phyloP scores from a whole-genome alignment of 2,329 filamentous ascomycete species.

The Fusarium sp. region DNA sequence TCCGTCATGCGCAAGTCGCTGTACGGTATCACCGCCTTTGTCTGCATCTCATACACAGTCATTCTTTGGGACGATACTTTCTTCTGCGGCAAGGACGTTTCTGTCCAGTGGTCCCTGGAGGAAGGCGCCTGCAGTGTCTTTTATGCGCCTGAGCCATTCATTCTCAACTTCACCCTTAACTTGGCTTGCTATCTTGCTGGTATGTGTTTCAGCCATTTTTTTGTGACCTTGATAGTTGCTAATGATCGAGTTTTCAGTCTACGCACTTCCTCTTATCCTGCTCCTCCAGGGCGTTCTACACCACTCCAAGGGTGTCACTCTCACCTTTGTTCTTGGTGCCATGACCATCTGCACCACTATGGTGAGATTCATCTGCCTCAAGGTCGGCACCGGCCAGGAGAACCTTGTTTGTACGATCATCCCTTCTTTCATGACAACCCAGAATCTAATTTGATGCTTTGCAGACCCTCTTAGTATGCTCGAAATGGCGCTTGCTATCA shows the following conservation, averaged over 20 bases:
- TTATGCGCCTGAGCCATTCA: conserved; percentile 51
- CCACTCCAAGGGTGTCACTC: conserved; percentile 29
- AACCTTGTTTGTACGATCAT: conserved; percentile 42
- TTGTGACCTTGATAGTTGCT: not conserved
- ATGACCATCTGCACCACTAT: conserved; percentile 39
- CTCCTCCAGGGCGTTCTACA: conserved; percentile 44
- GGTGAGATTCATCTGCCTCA: conserved; percentile 34
- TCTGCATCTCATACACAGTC: conserved; percentile 48
- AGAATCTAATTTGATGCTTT: not conserved
- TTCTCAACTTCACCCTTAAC: conserved; percentile 53
- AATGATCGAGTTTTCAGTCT: conserved; percentile 38
- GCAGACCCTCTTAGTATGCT: conserved; percentile 43
- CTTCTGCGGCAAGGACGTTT: conserved; percentile 52
- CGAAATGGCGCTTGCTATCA: conserved; percentile 37
- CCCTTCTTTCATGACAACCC: fast-evolving
- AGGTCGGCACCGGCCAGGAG: conserved; percentile 39
- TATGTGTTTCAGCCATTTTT: conserved; percentile 5
- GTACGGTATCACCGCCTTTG: conserved; percentile 51
- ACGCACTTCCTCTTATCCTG: conserved; percentile 50
- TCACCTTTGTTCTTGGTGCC: conserved; percentile 37
- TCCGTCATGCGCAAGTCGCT: conserved; percentile 47
- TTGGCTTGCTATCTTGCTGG: conserved; percentile 51
- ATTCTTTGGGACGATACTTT: conserved; percentile 54
- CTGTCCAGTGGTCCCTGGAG: conserved; percentile 53
- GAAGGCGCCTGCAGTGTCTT: conserved; percentile 54